Evolutionary conservation across 331 rosid genomes (phyloP).

Genomic region (Arachis monticola): DNA sequence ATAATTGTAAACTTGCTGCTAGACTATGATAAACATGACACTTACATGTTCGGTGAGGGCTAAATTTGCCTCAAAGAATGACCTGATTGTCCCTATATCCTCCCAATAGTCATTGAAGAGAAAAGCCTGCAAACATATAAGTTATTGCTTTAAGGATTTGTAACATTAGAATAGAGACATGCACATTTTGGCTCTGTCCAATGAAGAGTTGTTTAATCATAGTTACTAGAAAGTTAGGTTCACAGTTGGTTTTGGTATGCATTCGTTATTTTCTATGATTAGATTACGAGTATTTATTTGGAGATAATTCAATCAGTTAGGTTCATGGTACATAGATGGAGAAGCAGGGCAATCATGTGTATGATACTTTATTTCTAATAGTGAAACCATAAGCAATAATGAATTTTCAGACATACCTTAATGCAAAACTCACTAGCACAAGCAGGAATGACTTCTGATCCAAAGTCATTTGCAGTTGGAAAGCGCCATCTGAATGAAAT

Average conservation of each 20-base stretch:
- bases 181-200: no score
- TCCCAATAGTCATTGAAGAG: conserved; percentile 90
- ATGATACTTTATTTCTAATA: neutral
- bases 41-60: conserved; percentile 76
- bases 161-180: no score
- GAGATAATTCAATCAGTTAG: no score
- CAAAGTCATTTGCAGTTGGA: conserved; percentile 97
- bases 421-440: conserved; percentile 69
- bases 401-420: conserved; percentile 53
- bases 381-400: neutral
- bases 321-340: no score
- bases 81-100: conserved; percentile 90
- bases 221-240: no score
- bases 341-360: no score
- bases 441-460: conserved; percentile 89
- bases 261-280: no score
- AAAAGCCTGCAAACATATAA: conserved; percentile 60
- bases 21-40: conserved; percentile 17
- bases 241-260: neutral
- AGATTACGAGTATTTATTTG: no score
- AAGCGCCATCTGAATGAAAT: conserved; percentile 56
- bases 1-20: no score
- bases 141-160: neutral
- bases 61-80: conserved; percentile 84
- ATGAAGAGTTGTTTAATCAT: no score